These are phyloP conservation scores for Arachis monticola DNA, from an alignment of 331 rosid genomes.

Conservation along the genomic window DNA sequence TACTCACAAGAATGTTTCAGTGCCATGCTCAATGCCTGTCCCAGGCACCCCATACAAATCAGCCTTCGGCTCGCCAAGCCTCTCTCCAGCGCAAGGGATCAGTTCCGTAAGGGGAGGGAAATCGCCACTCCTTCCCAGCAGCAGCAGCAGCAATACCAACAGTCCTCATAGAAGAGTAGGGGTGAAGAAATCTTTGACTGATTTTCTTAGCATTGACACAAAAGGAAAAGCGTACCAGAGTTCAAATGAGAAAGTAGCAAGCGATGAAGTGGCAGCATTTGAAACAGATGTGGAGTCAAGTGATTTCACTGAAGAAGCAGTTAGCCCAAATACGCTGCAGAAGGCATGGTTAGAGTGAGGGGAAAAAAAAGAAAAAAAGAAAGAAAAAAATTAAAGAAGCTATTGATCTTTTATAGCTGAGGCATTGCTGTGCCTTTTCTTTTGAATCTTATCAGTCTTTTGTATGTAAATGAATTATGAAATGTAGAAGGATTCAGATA, in stretches of 20 bases:
- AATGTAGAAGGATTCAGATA: constrained; percentile 28
- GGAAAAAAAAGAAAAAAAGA: too few species aligned
- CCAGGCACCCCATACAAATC: constrained; percentile 79
- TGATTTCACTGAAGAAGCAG: constrained; percentile 40
- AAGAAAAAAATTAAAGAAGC: background rate
- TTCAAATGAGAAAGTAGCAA: constrained; percentile 43
- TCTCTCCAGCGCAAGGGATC: constrained; percentile 62
- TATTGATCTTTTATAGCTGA: constrained; percentile 11
- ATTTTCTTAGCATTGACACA: constrained; percentile 71
- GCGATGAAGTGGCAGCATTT: constrained; percentile 43
- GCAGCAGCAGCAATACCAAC: constrained; percentile 31
- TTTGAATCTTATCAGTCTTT: background rate
- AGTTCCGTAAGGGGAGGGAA: constrained; percentile 62
- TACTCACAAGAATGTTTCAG: constrained; percentile 64
- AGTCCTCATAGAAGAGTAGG: constrained; percentile 63
- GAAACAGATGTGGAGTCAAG: constrained; percentile 48
- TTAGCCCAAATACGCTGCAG: constrained; percentile 40
- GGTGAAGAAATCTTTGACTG: constrained; percentile 76
- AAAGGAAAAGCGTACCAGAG: constrained; percentile 45
- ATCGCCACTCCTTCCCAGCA: constrained; percentile 50
- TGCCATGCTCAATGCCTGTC: constrained; percentile 55
- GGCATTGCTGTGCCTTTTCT: background rate
- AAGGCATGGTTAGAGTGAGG: constrained; percentile 37
- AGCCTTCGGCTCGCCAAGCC: constrained; percentile 70
- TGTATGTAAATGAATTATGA: constrained; percentile 39